Conservation (phyloP, 805 yeast genomes). For the Wickerhamiella sorbophila region DNA sequence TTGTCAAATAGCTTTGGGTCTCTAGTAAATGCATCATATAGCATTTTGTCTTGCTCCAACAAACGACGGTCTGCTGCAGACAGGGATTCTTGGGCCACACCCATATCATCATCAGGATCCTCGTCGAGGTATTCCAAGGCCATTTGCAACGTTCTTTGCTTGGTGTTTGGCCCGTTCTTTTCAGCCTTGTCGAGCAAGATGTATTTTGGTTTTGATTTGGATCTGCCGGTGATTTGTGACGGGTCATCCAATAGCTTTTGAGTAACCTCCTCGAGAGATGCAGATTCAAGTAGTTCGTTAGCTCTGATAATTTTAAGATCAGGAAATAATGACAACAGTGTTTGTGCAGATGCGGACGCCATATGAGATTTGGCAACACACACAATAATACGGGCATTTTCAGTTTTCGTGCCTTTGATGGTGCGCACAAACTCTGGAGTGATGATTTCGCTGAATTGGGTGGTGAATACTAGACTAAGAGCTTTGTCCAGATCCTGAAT, state of each 20-base stretch:
- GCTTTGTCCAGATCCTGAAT: slow-evolving; percentile 25
- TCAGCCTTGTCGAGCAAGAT: slow-evolving; percentile 18
- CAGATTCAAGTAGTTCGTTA: slow-evolving; percentile 33
- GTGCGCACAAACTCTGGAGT: slow-evolving; percentile 2
- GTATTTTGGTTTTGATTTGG: slow-evolving; percentile 21
- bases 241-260: slow-evolving; percentile 52
- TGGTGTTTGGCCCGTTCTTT: slow-evolving; percentile 10
- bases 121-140: slow-evolving; percentile 37
- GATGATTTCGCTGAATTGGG: slow-evolving; percentile 2
- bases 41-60: slow-evolving; percentile 20
- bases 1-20: slow-evolving; percentile 38
- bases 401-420: not conserved
- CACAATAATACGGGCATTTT: not conserved
- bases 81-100: slow-evolving; percentile 20
- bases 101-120: slow-evolving; percentile 54
- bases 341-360: not conserved
- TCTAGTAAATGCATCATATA: slow-evolving; percentile 17
- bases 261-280: slow-evolving; percentile 44
- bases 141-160: slow-evolving; percentile 25
- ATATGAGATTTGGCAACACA: not conserved
- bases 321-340: slow-evolving; percentile 40
- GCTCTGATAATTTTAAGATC: slow-evolving; percentile 36
- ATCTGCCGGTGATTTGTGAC: slow-evolving; percentile 25
- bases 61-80: slow-evolving; percentile 35
- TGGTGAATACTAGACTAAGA: slow-evolving; percentile 25